Base-by-base conservation (phyloP, 768 basidiomycete genomes). In the Agaricus blazei region DNA sequence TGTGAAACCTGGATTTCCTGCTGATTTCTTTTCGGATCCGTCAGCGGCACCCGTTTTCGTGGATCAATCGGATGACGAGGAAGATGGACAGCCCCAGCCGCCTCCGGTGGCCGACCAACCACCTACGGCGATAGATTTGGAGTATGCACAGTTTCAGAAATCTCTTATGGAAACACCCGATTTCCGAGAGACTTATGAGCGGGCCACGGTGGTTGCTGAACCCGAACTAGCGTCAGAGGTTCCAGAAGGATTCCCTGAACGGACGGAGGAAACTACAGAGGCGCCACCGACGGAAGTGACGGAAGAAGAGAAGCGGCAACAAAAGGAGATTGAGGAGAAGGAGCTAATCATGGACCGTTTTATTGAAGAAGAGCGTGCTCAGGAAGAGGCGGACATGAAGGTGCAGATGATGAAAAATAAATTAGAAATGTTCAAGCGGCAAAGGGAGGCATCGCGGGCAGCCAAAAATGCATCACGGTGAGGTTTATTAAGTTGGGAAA, bases 321-420 rank as follows among this genome's bases (percentile, higher is more conserved):
- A 71, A 60, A 85, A 76, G 67, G 84, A 85, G 62, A 75, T 74
- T 64, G 89, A 92, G 24, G 90, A 93, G 52, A 76, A 81, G 48
- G 90, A 93, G 61, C 69, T 92, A 57, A 92, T 93, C 43, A 88
- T 93, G 85, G 90, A 92, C 68, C 78, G 91, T 52, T 68, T 93
- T 46, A 56, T 91, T 66, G 90, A 92, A 29, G 91, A 93, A 70
- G 90, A 93, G 67, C 78, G 84, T 53, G 86, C 85, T 31, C 91
- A 93, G 72, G 91, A 93, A 65, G 90, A 93, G 65, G 91, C 90
- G 4, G 91, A 93, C 65, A 83, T 83, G 72, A 83, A 82, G 51
- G 90, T 91, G 9, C 65, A 66, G 8, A 61, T 77, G 42, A 76
- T 93, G 71, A 91, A 86, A 70, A 80, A 70, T 44, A 78, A 77